Evolutionary conservation across 1,284 basidiomycete genomes (phyloP), one percentile per base, ranked within the genome.

Genomic region (Limonomyces culmigenus): DNA sequence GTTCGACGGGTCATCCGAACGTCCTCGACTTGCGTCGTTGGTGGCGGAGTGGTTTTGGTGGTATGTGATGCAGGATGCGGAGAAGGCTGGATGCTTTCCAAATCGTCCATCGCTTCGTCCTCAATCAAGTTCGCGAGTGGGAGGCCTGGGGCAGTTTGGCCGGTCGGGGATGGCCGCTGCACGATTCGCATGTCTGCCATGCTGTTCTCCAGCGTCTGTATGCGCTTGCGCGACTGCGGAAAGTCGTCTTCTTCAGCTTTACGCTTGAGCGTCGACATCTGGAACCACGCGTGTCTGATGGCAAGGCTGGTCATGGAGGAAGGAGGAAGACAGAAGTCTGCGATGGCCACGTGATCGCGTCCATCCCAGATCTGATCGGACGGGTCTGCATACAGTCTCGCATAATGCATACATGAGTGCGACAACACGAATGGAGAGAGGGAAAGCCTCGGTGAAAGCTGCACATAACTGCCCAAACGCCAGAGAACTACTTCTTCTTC

Each of bases 401-500:
- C 10, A 13, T 13, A 32, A 32, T 10, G 30, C 30, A 10, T 10
- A 16, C 16, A 17, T 17, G 16, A 32, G 10, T 15, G 15, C 6
- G 6, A 32, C 16, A 17, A 17, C 16, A 8, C 8, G 11, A 32
- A 32, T 10, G 16, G 16, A 6, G 10, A 17, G 16, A 17, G 30
- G 30, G 16, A 17, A 11, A 10, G 10, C 10, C 30, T 10, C 16
- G 16, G 14, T n/a, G 23, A 27, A 16, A 30, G 29, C 27, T 16
- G 16, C 13, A 29, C 16, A 15, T 14, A 14, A 12, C 23, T 36
- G 15, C 25, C n/a, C 35, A 8, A 4, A 25, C 25, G 16, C 23
- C 38, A 44, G 45, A 44, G 41, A 42, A 59, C 59, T 77, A 86
- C 63, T 76, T 76, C 73, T 88, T 88, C 70, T 87, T 88, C 47